Evolutionary conservation across 1,139 yeast species (phyloP), one percentile per base, ranked within the genome.

Genomic region (Candida tunisiensis): DNA sequence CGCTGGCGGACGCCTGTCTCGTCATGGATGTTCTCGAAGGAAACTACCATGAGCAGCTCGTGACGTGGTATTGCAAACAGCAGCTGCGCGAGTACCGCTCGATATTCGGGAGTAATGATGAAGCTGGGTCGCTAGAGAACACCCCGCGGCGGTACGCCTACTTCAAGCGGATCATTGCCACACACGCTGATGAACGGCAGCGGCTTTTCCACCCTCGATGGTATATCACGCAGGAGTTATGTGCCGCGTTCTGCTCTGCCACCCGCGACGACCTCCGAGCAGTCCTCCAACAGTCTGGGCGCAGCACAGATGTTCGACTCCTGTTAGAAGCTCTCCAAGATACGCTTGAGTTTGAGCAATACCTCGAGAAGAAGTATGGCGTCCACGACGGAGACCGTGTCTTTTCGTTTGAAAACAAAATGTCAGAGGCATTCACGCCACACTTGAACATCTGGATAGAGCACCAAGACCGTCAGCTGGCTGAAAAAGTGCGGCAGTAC

Each of bases 51-150:
- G 69, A 66, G 28, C 68, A 74, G 39, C 55, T 85, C 23, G 53
- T 73, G 11, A 66, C 65, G 27, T 80, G 93, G 91, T 80, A 77
- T 49, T 67, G 79, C 34, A 69, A 68, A 35, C 59, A 62, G 23
- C 74, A 77, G 36, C 59, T 88, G 31, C 65, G 66, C 38, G 96
- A 85, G 42, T 71, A 88, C 31, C 65, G 66, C 23, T 57, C 68
- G 15, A 80, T 88, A 9, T 88, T 88, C 51, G 66, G 69, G 31
- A 62, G 71, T 16, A 61, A 69, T 12, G 95, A 83, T 40, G 98
- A 85, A 50, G 96, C 98, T 0, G 95, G 95, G 1, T 75, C 93
- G 2, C 55, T 88, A 34, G 98, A 88, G 34, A 88, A 88, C 49
- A 55, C 88, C 25, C 65, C 70, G 12, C 59, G 96, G 38, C 60